phyloP scores from a whole-genome alignment of 139 green algal species.

The Micractinium sp. region DNA sequence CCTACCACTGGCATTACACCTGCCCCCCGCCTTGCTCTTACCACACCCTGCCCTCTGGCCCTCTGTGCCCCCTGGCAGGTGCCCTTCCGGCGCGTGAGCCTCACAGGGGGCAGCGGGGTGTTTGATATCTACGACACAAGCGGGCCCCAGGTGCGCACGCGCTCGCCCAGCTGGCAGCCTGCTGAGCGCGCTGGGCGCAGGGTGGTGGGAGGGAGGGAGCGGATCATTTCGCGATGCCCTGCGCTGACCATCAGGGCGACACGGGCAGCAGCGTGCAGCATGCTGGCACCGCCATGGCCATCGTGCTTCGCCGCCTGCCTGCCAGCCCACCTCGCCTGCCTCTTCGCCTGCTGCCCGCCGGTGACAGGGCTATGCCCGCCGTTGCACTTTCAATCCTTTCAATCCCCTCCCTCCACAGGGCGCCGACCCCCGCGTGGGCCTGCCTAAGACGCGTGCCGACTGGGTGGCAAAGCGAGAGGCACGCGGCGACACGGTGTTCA shows the following conservation, averaged over 20 bases:
- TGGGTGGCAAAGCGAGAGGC: conserved; percentile 82
- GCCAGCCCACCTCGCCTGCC: too few species aligned
- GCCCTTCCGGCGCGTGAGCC: conserved; percentile 83
- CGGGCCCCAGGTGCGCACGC: conserved; percentile 82
- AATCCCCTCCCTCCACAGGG: conserved; percentile 43
- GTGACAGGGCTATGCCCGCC: too few species aligned
- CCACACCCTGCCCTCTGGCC: background rate
- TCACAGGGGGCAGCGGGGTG: conserved; percentile 77
- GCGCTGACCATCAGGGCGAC: too few species aligned
- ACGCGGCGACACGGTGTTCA: conserved; percentile 57
- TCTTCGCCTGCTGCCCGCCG: too few species aligned
- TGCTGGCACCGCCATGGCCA: too few species aligned
- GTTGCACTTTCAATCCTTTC: too few species aligned
- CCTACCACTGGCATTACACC: background rate
- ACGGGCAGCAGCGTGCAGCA: too few species aligned
- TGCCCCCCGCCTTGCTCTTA: background rate
- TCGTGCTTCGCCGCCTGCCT: too few species aligned
- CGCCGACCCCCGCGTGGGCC: conserved; percentile 68
- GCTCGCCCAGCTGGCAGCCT: background rate
- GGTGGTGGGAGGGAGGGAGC: background rate
- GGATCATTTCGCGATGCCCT: background rate
- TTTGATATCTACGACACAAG: conserved; percentile 94
- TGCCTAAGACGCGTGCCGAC: conserved; percentile 77
- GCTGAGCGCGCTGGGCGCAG: background rate
- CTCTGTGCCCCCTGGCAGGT: conserved; percentile 57